Evolutionary conservation across 345 rosid genomes (phyloP), one percentile per base, ranked within the genome.

Genomic region (Crucihimalaya himalaica): DNA sequence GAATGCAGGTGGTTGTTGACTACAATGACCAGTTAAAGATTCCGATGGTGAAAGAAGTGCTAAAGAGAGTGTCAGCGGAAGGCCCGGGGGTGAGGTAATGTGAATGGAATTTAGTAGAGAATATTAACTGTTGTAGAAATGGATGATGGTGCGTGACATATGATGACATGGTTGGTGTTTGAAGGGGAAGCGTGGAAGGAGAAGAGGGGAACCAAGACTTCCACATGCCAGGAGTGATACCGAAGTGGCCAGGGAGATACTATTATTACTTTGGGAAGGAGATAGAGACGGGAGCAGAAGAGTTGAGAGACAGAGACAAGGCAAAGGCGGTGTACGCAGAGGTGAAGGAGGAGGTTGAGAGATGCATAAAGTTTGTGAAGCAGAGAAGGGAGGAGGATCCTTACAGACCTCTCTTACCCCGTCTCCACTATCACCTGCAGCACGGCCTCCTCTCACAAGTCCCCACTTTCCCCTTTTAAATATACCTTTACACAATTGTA

Each of bases 181-280:
- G 52, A 54, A 93, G 97, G 86, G 75, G 66, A 39, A 79, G 78
- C 64, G 76, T 72, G 25, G 68, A 62, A 32, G 91, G 93, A 34
- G 96, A 89, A 70, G 86, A 87, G 43, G 87, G 83, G 53, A 83
- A 86, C 70, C 96, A 89, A 77, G 84, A 72, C 46, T 53, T 83
- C 28, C 87, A 87, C 83, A 16, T 81, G n/a, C 93, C 93, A 31
- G 79, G 85, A 52, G 54, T 84, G 39, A 31, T 80, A 72, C 98
- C 98, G 35, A 93, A 86, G 69, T 64, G 84, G 71, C 98, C 98
- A 0, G 97, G 97, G 65, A 84, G 89, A 59, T 85, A 86, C 71
- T 93, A 93, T 79, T 90, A 71, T 66, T 80, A 81, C 64, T 93
- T 89, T 18, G 94, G 93, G 45, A 87, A 86, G 72, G 90, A 83